phyloP scores from a whole-genome alignment of 2,329 filamentous ascomycete genomes.

The Epichloe gansuensis region DNA sequence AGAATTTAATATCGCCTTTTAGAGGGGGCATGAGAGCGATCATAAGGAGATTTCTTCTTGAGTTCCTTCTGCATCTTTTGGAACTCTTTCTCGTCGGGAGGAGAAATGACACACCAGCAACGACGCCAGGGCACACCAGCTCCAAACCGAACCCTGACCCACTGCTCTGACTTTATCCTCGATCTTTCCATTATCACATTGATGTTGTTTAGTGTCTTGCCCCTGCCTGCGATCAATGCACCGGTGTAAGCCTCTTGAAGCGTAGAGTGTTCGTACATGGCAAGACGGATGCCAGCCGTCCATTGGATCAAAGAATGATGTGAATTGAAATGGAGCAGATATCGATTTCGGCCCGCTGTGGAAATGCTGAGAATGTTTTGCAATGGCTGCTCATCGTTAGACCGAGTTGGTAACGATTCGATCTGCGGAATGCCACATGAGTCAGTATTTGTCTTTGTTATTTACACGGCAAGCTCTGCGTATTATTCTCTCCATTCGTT shows the following conservation, averaged over 20 bases:
- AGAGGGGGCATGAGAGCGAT: slow-evolving; percentile 55
- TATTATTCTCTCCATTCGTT: neutral
- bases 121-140: slow-evolving; percentile 92
- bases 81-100: slow-evolving; percentile 86
- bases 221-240: slow-evolving; percentile 88
- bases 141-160: slow-evolving; percentile 90
- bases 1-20: slow-evolving; percentile 90
- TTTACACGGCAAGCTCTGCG: neutral
- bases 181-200: slow-evolving; percentile 75
- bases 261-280: slow-evolving; percentile 88
- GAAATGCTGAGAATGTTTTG: slow-evolving; percentile 94
- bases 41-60: slow-evolving; percentile 75
- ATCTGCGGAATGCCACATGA: slow-evolving; percentile 39
- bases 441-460: neutral
- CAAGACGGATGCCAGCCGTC: slow-evolving; percentile 85
- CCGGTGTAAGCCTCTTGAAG: slow-evolving; percentile 96
- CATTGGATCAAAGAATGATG: slow-evolving; percentile 87
- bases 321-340: slow-evolving; percentile 92
- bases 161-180: slow-evolving; percentile 70
- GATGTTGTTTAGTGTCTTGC: slow-evolving; percentile 80
- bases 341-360: slow-evolving; percentile 89
- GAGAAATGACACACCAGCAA: slow-evolving; percentile 91
- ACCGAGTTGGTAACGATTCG: slow-evolving; percentile 77
- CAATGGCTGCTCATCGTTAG: slow-evolving; percentile 62
- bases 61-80: slow-evolving; percentile 71